Percentiles rank a stretch among this genome's conserved stretches.
Conservation (phyloP, 2,329 filamentous ascomycete genomes). For the Fusarium subtropicale region DNA sequence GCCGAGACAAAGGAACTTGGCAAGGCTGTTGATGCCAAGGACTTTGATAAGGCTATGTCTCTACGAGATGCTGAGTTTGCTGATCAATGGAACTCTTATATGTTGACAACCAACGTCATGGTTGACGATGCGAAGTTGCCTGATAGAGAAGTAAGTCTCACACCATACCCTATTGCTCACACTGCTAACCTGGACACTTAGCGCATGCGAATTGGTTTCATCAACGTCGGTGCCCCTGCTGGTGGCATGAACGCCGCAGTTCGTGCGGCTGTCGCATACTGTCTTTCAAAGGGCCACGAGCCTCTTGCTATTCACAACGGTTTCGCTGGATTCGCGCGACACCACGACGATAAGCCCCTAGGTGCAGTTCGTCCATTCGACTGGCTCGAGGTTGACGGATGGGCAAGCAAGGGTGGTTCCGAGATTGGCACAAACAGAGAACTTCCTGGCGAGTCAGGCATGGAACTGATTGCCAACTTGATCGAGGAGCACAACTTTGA, state of each 20-base stretch:
- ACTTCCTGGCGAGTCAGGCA: conserved; percentile 85
- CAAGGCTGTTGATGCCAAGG: conserved; percentile 81
- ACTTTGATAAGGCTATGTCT: conserved; percentile 88
- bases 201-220: conserved; percentile 93
- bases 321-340: conserved; percentile 91
- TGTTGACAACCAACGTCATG: conserved; percentile 88
- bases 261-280: conserved; percentile 92
- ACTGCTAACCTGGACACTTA: conserved; percentile 54
- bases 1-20: conserved; percentile 86
- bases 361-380: conserved; percentile 86
- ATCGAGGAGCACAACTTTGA: conserved; percentile 91
- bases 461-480: conserved; percentile 83
- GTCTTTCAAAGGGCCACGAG: conserved; percentile 89
- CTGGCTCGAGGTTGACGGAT: conserved; percentile 94
- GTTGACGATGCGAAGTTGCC: conserved; percentile 75
- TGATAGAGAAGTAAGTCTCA: conserved; percentile 71
- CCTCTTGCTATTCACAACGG: conserved; percentile 95
- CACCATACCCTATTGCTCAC: neutral
- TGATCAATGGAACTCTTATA: conserved; percentile 90
- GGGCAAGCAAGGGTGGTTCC: conserved; percentile 96
- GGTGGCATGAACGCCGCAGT: conserved; percentile 99
- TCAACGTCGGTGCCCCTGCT: conserved; percentile 95
- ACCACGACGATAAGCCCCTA: conserved; percentile 84
- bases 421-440: conserved; percentile 98
- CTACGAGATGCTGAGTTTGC: conserved; percentile 93